Percentiles rank a stretch among this genome's conserved stretches.
phyloP scores from a whole-genome alignment of 768 basidiomycete genomes.

The Podaxis sp. region DNA sequence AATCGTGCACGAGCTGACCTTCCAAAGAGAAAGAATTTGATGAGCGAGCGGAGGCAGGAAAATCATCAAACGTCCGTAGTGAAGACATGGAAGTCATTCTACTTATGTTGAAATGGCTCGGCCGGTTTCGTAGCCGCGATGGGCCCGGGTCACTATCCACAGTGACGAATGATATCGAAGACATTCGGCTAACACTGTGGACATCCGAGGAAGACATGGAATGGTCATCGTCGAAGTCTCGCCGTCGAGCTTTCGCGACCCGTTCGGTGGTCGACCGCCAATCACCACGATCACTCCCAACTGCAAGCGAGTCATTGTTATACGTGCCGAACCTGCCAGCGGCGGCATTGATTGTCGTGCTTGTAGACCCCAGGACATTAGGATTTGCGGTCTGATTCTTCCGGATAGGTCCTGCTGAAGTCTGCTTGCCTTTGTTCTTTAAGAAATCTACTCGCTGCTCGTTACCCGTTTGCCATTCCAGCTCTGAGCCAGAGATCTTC shows the following conservation, averaged over 20 bases:
- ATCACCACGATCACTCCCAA: constrained; percentile 32
- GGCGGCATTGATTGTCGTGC: constrained; percentile 56
- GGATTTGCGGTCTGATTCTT: constrained; percentile 36
- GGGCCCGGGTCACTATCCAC: constrained; percentile 88
- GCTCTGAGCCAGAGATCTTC: constrained; percentile 46
- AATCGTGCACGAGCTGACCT: constrained; percentile 71
- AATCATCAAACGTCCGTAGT: constrained; percentile 70
- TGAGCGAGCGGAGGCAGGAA: constrained; percentile 66
- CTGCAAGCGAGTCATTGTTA: constrained; percentile 20
- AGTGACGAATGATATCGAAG: constrained; percentile 75
- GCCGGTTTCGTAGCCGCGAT: constrained; percentile 55
- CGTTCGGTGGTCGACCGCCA: constrained; percentile 55
- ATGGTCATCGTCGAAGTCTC: constrained; percentile 87
- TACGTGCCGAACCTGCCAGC: constrained; percentile 46
- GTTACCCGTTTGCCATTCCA: constrained; percentile 59
- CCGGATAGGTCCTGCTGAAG: constrained; percentile 61
- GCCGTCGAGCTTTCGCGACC: constrained; percentile 69
- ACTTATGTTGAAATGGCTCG: constrained; percentile 61
- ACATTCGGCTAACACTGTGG: constrained; percentile 69
- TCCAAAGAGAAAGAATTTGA: constrained; percentile 79
- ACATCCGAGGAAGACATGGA: constrained; percentile 89
- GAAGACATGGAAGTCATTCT: constrained; percentile 77
- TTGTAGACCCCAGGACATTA: constrained; percentile 19
- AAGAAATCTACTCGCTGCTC: constrained; percentile 38
- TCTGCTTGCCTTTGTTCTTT: constrained; percentile 47